These are phyloP conservation scores for Plectosphaerella sp. DNA, from an alignment of 2,329 filamentous ascomycete species.

Conservation along the genomic window DNA sequence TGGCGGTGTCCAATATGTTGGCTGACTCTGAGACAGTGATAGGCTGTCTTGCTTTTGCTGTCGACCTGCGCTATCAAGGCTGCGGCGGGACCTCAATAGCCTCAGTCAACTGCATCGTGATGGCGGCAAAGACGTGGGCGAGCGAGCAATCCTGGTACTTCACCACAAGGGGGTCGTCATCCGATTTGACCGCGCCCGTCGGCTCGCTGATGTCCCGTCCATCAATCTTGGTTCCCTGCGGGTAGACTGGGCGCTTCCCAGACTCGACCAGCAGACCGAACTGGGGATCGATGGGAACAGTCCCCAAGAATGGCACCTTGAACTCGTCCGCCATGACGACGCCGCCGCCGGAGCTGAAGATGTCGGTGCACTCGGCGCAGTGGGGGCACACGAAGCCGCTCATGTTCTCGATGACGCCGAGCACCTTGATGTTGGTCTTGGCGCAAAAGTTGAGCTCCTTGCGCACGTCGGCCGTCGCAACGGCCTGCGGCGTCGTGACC, in stretches of 20 bases:
- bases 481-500: conserved; percentile 93
- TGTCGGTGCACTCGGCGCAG: conserved; percentile 81
- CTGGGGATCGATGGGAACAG: conserved; percentile 87
- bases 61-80: not conserved
- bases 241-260: conserved; percentile 59
- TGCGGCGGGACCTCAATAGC: conserved; percentile 10
- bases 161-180: conserved; percentile 47
- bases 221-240: conserved; percentile 59
- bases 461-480: conserved; percentile 87
- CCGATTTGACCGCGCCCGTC: conserved; percentile 14
- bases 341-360: conserved; percentile 90
- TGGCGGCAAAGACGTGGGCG: conserved; percentile 61
- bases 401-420: conserved; percentile 98
- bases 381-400: conserved; percentile 80
- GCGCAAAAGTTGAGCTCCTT: conserved; percentile 92
- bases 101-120: conserved; percentile 43
- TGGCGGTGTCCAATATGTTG: not conserved
- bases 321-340: conserved; percentile 86
- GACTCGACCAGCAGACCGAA: conserved; percentile 87
- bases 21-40: no score
- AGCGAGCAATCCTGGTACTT: conserved; percentile 73
- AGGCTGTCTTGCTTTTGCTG: no score
- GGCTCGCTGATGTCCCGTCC: conserved; percentile 45
- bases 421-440: conserved; percentile 73
- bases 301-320: conserved; percentile 75